Base-by-base conservation (phyloP, 2,329 filamentous ascomycete genomes). In the Aureobasidium mangrovei region DNA sequence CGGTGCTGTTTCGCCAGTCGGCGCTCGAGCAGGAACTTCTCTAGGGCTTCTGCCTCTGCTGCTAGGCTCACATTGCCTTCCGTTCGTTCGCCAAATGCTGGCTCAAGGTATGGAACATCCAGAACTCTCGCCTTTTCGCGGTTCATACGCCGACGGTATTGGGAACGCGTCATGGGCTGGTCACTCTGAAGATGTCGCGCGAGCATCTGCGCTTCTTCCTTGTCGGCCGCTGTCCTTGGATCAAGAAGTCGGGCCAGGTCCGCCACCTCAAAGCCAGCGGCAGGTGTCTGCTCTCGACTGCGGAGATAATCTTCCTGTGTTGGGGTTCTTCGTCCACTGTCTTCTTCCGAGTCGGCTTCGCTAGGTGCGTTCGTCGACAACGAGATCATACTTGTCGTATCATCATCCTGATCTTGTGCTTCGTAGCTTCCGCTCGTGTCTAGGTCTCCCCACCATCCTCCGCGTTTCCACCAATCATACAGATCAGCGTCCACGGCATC, bases 381-480 rank as follows among this genome's bases (percentile, higher is more conserved):
- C 0, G 88, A 89, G n/a, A 93, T 72, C 35, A 94, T 76, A 63
- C 91, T 96, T 0, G 89, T 94, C 7, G 79, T 80, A 64, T 94
- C 88, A 8, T 82, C 74, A 3, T 81, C 76, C 4, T 72, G 66
- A 8, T 74, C 68, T 2, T 68, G 63, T 0, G 84, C 84, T 32
- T 75, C 68, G 67, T 91, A 97, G 58, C 91, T 86, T 29, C 86
- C 87, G 63, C 88, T 95, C 4, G 77, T 76, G 66, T 97, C 91
- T 32, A 84, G 76, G 12, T 84, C 83, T 1, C 91, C 91, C 83
- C 89, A 96, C 73, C 87, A 87, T 6, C 88, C 89, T 24, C 88
- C 89, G 53, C 77, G 75, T 51, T 86, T 82, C 86, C 89, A 97
- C 81, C 91, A 93, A 31, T 76, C 75, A 67, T 96, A 97, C 1